phyloP scores from a whole-genome alignment of 1,284 basidiomycete species.

The Fomitopsis palustris region DNA sequence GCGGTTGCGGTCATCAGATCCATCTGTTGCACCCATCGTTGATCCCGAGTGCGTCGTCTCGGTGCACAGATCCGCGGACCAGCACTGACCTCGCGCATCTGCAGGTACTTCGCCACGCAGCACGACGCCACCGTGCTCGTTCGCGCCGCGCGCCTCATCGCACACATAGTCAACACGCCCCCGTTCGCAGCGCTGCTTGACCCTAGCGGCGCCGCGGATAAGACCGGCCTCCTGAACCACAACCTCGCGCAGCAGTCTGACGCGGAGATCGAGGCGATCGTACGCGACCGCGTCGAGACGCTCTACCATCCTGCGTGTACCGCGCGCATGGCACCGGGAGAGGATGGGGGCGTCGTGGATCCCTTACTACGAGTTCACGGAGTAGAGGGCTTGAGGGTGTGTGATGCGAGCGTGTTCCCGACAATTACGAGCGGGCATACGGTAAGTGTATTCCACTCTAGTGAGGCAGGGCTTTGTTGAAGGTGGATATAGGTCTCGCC shows the following conservation, averaged over 20 bases:
- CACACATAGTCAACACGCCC: conserved; percentile 46
- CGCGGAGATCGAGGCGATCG: conserved; percentile 28
- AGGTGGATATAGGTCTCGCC: conserved; percentile 44
- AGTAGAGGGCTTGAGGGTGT: conserved; percentile 45
- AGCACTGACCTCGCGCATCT: background rate
- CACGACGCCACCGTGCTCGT: conserved; percentile 55
- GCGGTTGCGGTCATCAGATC: conserved; percentile 35
- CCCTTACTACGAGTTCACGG: conserved; percentile 35
- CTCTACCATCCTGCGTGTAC: conserved; percentile 57
- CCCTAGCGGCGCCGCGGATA: conserved; percentile 21
- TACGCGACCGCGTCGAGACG: conserved; percentile 50
- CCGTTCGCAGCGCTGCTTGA: conserved; percentile 50
- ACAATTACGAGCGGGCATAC: conserved; percentile 60
- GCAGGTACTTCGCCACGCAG: conserved; percentile 52
- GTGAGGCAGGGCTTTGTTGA: background rate
- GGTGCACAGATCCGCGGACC: background rate
- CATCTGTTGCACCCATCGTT: conserved; percentile 40
- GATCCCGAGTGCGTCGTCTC: conserved; percentile 40
- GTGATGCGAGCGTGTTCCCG: conserved; percentile 60
- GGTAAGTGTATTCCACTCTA: conserved; percentile 31
- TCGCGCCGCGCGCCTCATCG: conserved; percentile 47
- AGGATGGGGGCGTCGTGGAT: conserved; percentile 40
- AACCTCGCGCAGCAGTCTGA: conserved; percentile 25
- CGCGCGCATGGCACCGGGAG: conserved; percentile 54
- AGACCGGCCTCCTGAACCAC: conserved; percentile 22